phyloP scores from a whole-genome alignment of 495 filamentous ascomycete species.

The Amphirosellinia nigrospora region DNA sequence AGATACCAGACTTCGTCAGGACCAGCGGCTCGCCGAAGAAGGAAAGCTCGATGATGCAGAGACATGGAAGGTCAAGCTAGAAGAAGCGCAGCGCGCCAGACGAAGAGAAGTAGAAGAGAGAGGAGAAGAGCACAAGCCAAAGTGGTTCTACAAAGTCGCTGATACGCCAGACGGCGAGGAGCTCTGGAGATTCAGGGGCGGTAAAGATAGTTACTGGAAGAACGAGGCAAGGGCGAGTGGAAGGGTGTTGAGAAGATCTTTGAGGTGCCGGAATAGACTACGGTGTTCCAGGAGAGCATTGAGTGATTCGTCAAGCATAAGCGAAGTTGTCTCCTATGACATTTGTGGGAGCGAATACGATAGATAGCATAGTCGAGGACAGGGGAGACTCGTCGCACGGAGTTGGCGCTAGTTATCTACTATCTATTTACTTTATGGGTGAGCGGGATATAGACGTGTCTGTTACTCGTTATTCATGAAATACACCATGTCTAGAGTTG shows the following conservation, averaged over 20 bases:
- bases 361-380: neutral
- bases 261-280: conserved; percentile 26
- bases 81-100: conserved; percentile 82
- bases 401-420: neutral
- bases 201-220: conserved; percentile 91
- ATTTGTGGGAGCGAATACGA: neutral
- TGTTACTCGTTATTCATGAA: neutral
- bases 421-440: neutral
- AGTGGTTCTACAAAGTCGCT: conserved; percentile 78
- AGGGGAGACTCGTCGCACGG: neutral
- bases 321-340: neutral
- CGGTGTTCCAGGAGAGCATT: neutral
- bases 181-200: conserved; percentile 79
- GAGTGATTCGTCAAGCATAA: neutral
- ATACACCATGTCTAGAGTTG: neutral
- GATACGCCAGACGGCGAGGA: conserved; percentile 67
- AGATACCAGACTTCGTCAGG: conserved; percentile 84
- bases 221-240: conserved; percentile 73
- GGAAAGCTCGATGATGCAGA: conserved; percentile 86
- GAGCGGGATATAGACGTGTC: neutral
- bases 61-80: conserved; percentile 77
- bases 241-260: conserved; percentile 75
- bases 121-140: conserved; percentile 72
- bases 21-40: conserved; percentile 85
- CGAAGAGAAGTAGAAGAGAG: conserved; percentile 75